Evolutionary conservation across 1,284 basidiomycete species (phyloP).

Genomic region (Fomitopsis palustris): DNA sequence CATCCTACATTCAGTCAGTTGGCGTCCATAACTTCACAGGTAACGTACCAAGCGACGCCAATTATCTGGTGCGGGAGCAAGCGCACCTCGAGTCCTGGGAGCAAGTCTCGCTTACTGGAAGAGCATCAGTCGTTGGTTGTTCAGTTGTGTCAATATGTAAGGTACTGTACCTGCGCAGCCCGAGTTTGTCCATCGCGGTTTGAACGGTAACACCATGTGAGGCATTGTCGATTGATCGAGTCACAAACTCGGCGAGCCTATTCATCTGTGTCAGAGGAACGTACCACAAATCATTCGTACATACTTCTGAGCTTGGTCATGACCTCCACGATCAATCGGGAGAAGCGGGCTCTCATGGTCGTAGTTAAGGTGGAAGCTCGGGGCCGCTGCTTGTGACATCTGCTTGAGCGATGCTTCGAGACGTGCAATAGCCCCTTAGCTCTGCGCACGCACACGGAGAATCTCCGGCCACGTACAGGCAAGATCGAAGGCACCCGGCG

Average conservation of each 20-base stretch:
- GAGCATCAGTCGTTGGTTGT: neutral
- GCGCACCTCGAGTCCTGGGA: constrained; percentile 63
- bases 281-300: neutral
- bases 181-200: constrained; percentile 47
- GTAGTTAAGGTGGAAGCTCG: constrained; percentile 15
- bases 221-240: constrained; percentile 50
- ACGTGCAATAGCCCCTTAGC: neutral
- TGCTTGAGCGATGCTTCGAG: neutral
- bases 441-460: neutral
- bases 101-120: constrained; percentile 44
- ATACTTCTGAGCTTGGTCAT: constrained; percentile 15
- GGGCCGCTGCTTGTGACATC: neutral
- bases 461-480: neutral
- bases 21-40: constrained; percentile 16
- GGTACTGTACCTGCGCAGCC: constrained; percentile 44
- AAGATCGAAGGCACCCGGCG: neutral
- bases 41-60: constrained; percentile 60
- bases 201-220: constrained; percentile 48
- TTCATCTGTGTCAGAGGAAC: neutral
- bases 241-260: constrained; percentile 60
- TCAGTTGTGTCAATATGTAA: neutral
- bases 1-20: constrained; percentile 44
- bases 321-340: constrained; percentile 18
- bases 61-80: constrained; percentile 71
- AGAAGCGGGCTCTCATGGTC: constrained; percentile 14